A percentile compares a stretch with the other conserved stretches of the same genome.
Conservation (phyloP, 331 rosid species). For the Acacia concinna region DNA sequence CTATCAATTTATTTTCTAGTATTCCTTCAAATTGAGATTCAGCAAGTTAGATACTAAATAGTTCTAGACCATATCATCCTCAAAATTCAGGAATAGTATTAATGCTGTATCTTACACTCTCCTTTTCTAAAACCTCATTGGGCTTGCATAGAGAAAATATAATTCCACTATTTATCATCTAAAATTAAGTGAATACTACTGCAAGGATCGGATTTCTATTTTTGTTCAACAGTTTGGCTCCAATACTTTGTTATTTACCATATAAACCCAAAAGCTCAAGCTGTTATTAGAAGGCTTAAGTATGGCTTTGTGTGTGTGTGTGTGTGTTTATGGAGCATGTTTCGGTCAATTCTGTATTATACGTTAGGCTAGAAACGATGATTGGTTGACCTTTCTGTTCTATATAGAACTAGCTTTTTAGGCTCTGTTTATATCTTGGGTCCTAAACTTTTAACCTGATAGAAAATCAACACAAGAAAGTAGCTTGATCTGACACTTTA, state of each 20-base stretch:
- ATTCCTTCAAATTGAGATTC: not conserved
- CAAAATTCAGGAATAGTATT: not conserved
- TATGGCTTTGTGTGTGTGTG: not conserved
- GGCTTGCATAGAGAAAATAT: not conserved
- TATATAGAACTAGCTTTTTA: not conserved
- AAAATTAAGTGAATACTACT: not conserved
- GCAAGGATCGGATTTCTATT: not conserved
- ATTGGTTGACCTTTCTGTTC: conserved; percentile 1
- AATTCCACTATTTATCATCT: not conserved
- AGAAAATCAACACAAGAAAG: not conserved
- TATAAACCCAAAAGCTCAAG: not conserved
- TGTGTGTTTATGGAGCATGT: not conserved
- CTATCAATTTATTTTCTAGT: no score
- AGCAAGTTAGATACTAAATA: not conserved
- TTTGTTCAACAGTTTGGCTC: not conserved
- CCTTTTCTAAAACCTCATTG: no score
- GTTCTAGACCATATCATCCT: not conserved
- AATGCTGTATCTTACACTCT: no score
- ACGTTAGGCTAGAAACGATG: not conserved
- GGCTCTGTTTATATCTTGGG: not conserved
- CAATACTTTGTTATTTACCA: not conserved
- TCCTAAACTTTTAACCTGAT: conserved; percentile 22
- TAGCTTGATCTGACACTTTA: conserved; percentile 5
- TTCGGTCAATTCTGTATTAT: not conserved
- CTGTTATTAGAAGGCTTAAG: not conserved